A percentile compares a stretch with the other conserved stretches of the same genome.
Conservation (phyloP, 352 stramenopile species). For the Pythium aquatile region DNA sequence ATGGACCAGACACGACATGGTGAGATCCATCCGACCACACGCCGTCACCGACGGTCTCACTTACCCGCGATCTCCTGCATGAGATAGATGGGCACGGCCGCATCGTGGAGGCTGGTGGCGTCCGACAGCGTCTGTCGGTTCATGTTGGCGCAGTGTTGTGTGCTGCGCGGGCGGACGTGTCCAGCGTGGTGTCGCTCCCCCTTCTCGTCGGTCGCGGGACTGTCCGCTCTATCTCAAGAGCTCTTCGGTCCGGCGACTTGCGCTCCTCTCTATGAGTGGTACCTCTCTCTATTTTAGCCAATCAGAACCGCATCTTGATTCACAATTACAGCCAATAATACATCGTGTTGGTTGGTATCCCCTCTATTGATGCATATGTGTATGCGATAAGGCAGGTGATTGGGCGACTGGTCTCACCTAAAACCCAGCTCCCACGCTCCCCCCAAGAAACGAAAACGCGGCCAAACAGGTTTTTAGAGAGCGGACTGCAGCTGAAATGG, state of each 20-base stretch:
- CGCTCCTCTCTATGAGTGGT: slow-evolving; percentile 14
- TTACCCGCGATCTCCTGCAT: slow-evolving; percentile 84
- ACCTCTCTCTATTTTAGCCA: slow-evolving; percentile 16
- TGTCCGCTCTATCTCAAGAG: slow-evolving; percentile 26
- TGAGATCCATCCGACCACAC: background rate
- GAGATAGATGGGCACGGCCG: slow-evolving; percentile 75
- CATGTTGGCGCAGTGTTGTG: slow-evolving; percentile 35
- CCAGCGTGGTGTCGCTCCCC: slow-evolving; percentile 1
- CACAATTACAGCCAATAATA: background rate
- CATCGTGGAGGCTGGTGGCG: slow-evolving; percentile 83
- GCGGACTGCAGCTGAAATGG: slow-evolving; percentile 21
- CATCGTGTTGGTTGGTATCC: background rate
- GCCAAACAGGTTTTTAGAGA: slow-evolving; percentile 27
- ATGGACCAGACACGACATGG: slow-evolving; percentile 4
- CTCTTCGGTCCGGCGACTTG: slow-evolving; percentile 25
- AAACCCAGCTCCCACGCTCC: slow-evolving; percentile 16
- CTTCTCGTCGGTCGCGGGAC: slow-evolving; percentile 15
- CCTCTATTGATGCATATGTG: background rate
- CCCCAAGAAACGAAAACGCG: slow-evolving; percentile 22
- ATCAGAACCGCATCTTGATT: background rate
- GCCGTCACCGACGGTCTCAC: slow-evolving; percentile 11
- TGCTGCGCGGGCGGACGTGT: slow-evolving; percentile 2
- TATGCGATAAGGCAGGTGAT: background rate
- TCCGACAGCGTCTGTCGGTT: slow-evolving; percentile 79
- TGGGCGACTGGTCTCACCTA: slow-evolving; percentile 8